Conservation (phyloP, 495 filamentous ascomycete genomes). For the Aspergillus haitiensis region DNA sequence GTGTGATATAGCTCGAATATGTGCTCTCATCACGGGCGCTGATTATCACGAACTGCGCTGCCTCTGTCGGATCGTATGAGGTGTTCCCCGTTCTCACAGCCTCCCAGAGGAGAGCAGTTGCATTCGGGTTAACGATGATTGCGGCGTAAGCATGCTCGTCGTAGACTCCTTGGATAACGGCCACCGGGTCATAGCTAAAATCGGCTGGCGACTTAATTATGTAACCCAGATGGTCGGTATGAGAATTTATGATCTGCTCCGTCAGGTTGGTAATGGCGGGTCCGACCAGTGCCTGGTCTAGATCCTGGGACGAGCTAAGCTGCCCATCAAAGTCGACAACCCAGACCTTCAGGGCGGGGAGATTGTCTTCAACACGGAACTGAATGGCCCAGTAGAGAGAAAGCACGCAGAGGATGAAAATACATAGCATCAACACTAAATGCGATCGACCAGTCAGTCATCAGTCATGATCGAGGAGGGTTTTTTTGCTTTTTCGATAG, state of each 20-base stretch:
- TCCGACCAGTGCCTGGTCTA: conserved; percentile 54
- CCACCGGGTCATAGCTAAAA: conserved; percentile 59
- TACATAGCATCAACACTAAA: conserved; percentile 54
- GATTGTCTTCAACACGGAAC: conserved; percentile 49
- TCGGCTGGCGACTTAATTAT: conserved; percentile 47
- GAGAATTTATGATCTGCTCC: conserved; percentile 35
- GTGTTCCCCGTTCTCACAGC: conserved; percentile 58
- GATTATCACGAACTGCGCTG: conserved; percentile 59
- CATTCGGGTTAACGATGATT: conserved; percentile 65
- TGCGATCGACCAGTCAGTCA: not conserved
- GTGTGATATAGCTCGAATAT: conserved; percentile 53
- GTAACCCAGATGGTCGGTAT: conserved; percentile 48
- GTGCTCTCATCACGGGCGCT: conserved; percentile 60
- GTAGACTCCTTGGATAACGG: conserved; percentile 61
- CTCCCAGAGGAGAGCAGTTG: conserved; percentile 58
- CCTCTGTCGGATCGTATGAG: conserved; percentile 63
- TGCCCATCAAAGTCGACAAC: conserved; percentile 67
- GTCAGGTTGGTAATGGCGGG: conserved; percentile 51
- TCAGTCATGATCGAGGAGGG: not conserved
- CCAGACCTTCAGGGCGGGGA: conserved; percentile 51
- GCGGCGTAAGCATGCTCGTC: conserved; percentile 64
- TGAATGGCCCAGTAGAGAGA: conserved; percentile 64
- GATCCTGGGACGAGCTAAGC: conserved; percentile 48
- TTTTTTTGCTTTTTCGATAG: not conserved
- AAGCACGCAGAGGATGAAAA: conserved; percentile 55